Evolutionary conservation across 306 rosid species (phyloP).

Genomic region (Amphicarpaea edgeworthii): DNA sequence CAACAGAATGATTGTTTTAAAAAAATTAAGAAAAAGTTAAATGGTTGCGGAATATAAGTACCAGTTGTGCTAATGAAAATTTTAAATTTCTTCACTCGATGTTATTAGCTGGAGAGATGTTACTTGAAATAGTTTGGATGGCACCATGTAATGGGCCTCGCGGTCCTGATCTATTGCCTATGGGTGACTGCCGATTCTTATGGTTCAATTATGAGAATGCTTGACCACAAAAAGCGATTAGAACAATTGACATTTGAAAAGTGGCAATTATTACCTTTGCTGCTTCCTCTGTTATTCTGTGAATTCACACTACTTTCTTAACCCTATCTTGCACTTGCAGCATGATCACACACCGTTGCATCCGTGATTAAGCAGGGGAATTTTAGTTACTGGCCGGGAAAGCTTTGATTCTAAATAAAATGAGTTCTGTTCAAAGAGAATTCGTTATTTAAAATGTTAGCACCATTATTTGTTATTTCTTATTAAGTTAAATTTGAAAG

Average conservation of each 20-base stretch:
- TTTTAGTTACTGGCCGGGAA: no score
- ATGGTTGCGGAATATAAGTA: no score
- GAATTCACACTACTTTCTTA: background rate
- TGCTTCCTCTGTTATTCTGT: background rate
- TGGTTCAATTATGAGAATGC: background rate
- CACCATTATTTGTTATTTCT: background rate
- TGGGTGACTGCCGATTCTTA: no score
- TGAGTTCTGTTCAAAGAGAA: background rate
- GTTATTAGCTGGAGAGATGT: no score
- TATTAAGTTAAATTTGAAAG: background rate
- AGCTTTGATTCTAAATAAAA: background rate
- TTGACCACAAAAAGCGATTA: background rate
- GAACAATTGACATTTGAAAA: background rate
- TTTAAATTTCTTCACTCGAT: no score
- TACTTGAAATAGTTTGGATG: no score
- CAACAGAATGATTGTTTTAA: no score
- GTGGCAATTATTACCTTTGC: background rate
- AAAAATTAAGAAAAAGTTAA: no score
- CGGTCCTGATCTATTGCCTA: no score
- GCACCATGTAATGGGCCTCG: no score
- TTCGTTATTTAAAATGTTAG: background rate
- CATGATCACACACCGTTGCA: constrained; percentile 7
- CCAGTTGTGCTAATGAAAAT: no score
- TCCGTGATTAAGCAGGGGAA: background rate
- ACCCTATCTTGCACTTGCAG: constrained; percentile 31